Percentiles rank a stretch among this genome's conserved stretches.
Conservation (phyloP, 768 basidiomycete genomes). For the Pleurotus sapidus region DNA sequence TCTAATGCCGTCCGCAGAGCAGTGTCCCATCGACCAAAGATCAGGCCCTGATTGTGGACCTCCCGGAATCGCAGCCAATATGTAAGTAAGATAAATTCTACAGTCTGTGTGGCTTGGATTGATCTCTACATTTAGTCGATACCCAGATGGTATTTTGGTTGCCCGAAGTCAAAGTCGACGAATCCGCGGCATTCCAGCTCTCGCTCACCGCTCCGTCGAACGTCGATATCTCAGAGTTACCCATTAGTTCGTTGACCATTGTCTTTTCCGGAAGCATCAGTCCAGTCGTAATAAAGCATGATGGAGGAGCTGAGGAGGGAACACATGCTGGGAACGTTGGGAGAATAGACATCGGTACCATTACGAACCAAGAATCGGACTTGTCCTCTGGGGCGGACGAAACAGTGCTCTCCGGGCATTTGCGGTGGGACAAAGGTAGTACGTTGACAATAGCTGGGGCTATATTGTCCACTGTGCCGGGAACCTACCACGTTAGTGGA, state of each 20-base stretch:
- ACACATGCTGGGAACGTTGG: slow-evolving; percentile 23
- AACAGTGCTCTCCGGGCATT: slow-evolving; percentile 29
- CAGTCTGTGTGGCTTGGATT: no score
- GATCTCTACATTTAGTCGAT: slow-evolving; percentile 45
- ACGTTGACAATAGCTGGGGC: slow-evolving; percentile 61
- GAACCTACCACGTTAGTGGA: slow-evolving; percentile 49
- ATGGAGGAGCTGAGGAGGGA: slow-evolving; percentile 9
- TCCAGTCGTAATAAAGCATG: slow-evolving; percentile 53
- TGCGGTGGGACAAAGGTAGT: slow-evolving; percentile 59
- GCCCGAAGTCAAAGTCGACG: slow-evolving; percentile 54
- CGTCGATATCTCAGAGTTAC: slow-evolving; percentile 51
- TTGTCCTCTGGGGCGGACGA: slow-evolving; percentile 12
- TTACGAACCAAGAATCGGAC: slow-evolving; percentile 18
- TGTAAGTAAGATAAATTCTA: slow-evolving; percentile 53
- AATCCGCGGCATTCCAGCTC: slow-evolving; percentile 73
- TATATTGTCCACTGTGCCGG: slow-evolving; percentile 47
- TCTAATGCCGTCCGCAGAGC: slow-evolving; percentile 41
- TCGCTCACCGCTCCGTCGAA: slow-evolving; percentile 49
- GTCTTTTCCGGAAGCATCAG: slow-evolving; percentile 47
- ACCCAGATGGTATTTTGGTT: slow-evolving; percentile 72
- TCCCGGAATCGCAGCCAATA: slow-evolving; percentile 60
- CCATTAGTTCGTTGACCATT: slow-evolving; percentile 59
- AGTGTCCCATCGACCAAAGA: slow-evolving; percentile 63
- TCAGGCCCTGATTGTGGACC: slow-evolving; percentile 56
- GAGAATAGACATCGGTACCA: slow-evolving; percentile 45